Conservation (phyloP, 129 eudicot genomes). For the Arctium minus region DNA sequence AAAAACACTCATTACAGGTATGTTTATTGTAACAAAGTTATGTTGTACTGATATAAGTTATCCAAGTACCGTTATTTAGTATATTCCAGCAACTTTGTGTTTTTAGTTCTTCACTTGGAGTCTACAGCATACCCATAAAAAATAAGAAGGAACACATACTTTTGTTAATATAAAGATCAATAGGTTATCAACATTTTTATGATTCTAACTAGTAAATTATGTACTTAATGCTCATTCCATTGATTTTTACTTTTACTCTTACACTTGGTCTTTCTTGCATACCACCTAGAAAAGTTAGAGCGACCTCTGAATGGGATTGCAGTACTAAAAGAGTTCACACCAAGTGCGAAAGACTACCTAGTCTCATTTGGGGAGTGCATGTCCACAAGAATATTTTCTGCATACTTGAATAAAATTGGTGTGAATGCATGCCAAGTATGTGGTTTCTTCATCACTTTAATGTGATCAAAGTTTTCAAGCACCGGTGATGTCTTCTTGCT, state of each 20-base stretch:
- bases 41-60: no score
- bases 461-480: background rate
- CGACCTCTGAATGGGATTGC: slow-evolving; percentile 86
- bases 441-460: slow-evolving; percentile 9
- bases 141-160: no score
- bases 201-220: background rate
- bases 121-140: no score
- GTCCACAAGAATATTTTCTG: slow-evolving; percentile 47
- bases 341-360: slow-evolving; percentile 76
- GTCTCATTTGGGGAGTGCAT: slow-evolving; percentile 81
- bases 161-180: background rate
- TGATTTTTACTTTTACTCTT: background rate
- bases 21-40: slow-evolving; percentile 5
- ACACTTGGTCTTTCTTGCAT: slow-evolving; percentile 35
- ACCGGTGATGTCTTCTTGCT: background rate
- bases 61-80: no score
- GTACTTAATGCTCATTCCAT: no score
- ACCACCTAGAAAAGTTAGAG: slow-evolving; percentile 76
- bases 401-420: slow-evolving; percentile 74
- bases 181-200: background rate
- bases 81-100: no score
- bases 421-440: slow-evolving; percentile 90
- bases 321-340: slow-evolving; percentile 90
- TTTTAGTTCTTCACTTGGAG: no score
- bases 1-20: slow-evolving; percentile 53